Evolutionary conservation across 1,284 basidiomycete genomes (phyloP).

Genomic region (Acaromyces ingoldii): DNA sequence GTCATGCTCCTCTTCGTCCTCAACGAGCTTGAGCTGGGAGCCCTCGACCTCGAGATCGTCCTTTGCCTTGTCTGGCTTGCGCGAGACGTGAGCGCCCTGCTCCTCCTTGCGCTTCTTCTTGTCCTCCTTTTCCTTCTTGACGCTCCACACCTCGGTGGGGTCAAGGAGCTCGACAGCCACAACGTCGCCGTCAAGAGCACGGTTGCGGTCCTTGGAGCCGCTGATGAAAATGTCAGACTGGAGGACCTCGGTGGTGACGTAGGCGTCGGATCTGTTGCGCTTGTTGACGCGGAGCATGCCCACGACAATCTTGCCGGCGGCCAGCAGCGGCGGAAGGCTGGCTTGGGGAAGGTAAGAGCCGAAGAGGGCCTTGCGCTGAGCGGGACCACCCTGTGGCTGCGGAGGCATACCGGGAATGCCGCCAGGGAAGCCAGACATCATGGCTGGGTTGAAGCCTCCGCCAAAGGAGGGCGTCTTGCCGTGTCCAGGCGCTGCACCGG

Average conservation of each 20-base stretch:
- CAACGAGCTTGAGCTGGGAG: constrained; percentile 89
- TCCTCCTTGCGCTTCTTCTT: constrained; percentile 83
- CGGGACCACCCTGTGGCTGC: constrained; percentile 65
- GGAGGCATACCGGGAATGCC: constrained; percentile 64
- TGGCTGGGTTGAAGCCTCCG: constrained; percentile 84
- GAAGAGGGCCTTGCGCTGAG: constrained; percentile 95
- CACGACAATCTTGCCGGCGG: constrained; percentile 97
- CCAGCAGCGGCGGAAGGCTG: constrained; percentile 88
- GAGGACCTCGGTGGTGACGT: constrained; percentile 96
- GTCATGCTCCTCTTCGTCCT: constrained; percentile 80
- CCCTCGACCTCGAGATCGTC: constrained; percentile 99
- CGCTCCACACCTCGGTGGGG: constrained; percentile 73
- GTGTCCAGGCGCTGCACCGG: constrained; percentile 71
- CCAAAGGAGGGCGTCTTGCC: constrained; percentile 95
- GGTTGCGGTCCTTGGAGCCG: constrained; percentile 96
- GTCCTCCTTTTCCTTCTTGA: constrained; percentile 99
- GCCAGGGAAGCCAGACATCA: constrained; percentile 56
- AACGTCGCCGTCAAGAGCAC: constrained; percentile 95
- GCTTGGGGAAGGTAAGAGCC: constrained; percentile 98
- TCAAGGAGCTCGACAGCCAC: constrained; percentile 97
- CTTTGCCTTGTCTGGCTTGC: constrained; percentile 98
- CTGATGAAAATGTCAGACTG: constrained; percentile 89
- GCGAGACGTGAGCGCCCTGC: constrained; percentile 76
- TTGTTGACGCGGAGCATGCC: constrained; percentile 98
- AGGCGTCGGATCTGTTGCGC: constrained; percentile 96